Evolutionary conservation across 163 green algal species (phyloP).

Genomic region (Scenedesmus sp.): DNA sequence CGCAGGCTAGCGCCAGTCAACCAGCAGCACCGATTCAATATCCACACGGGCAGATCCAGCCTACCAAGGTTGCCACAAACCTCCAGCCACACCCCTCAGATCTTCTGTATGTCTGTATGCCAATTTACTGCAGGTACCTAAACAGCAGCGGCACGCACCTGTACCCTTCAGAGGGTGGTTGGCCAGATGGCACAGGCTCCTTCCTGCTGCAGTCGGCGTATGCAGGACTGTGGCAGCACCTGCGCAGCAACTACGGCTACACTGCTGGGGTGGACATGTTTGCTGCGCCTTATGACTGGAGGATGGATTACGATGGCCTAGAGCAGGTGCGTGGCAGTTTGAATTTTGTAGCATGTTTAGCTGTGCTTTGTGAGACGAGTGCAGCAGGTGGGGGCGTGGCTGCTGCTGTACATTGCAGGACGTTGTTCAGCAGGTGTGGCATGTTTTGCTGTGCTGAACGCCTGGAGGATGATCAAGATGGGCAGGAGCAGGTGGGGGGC

Average conservation of each 20-base stretch:
- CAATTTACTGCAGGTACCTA: not conserved
- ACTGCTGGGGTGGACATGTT: slow-evolving; percentile 1
- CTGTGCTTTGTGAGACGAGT: too few species aligned
- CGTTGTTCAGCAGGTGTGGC: too few species aligned
- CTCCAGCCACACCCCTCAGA: not conserved
- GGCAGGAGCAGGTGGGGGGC: too few species aligned
- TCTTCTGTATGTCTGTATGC: not conserved
- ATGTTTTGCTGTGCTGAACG: too few species aligned
- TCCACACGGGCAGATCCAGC: too few species aligned
- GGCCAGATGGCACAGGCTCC: not conserved
- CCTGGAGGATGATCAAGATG: too few species aligned
- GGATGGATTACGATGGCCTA: not conserved
- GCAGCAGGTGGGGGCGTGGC: too few species aligned
- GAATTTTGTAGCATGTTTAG: too few species aligned
- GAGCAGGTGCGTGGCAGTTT: not conserved
- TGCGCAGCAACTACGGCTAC: not conserved
- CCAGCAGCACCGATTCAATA: too few species aligned
- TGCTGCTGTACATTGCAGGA: too few species aligned
- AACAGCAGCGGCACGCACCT: not conserved
- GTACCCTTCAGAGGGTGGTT: not conserved
- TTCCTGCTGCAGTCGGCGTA: not conserved
- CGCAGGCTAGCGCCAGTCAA: too few species aligned
- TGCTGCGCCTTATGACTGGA: slow-evolving; percentile 5
- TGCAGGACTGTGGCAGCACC: not conserved
- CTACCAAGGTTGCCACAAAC: not conserved